phyloP scores from a whole-genome alignment of 2,329 filamentous ascomycete genomes.

The Sphaerostilbella broomeana region DNA sequence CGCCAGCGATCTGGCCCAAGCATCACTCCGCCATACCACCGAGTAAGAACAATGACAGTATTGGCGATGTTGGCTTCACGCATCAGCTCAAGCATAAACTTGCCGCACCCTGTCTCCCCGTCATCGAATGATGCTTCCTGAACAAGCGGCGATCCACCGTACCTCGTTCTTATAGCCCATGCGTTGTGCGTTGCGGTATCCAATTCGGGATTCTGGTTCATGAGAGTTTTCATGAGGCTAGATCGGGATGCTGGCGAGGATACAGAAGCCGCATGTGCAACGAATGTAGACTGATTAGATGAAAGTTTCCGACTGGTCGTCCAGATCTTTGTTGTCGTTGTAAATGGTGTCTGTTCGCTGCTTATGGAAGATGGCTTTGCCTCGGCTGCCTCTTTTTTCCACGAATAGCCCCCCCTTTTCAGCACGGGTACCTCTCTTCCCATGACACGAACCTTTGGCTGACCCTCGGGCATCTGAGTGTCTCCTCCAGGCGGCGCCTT shows the following conservation, averaged over 20 bases:
- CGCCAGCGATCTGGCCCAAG: slow-evolving; percentile 57
- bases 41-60: slow-evolving; percentile 51
- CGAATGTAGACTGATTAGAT: slow-evolving; percentile 49
- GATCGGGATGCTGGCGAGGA: slow-evolving; percentile 36
- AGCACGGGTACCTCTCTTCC: slow-evolving; percentile 68
- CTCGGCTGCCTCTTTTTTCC: slow-evolving; percentile 18
- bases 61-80: slow-evolving; percentile 44
- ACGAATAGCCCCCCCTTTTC: slow-evolving; percentile 66
- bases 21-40: slow-evolving; percentile 58
- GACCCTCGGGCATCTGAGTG: slow-evolving; percentile 66
- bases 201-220: slow-evolving; percentile 43
- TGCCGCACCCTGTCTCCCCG: slow-evolving; percentile 54
- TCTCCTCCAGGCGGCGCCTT: slow-evolving; percentile 58
- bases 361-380: slow-evolving; percentile 10
- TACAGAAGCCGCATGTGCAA: slow-evolving; percentile 42
- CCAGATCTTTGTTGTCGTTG: slow-evolving; percentile 33
- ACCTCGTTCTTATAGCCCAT: slow-evolving; percentile 39
- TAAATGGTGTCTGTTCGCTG: slow-evolving; percentile 15
- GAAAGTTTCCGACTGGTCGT: slow-evolving; percentile 44
- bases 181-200: slow-evolving; percentile 52
- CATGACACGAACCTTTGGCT: slow-evolving; percentile 66
- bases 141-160: slow-evolving; percentile 32
- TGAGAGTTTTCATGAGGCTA: slow-evolving; percentile 39
- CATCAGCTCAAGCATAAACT: slow-evolving; percentile 49
- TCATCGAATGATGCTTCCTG: slow-evolving; percentile 52